These are phyloP conservation scores for Aspergillus thermomutatus DNA, from an alignment of 2,329 filamentous ascomycete species.

Conservation along the genomic window DNA sequence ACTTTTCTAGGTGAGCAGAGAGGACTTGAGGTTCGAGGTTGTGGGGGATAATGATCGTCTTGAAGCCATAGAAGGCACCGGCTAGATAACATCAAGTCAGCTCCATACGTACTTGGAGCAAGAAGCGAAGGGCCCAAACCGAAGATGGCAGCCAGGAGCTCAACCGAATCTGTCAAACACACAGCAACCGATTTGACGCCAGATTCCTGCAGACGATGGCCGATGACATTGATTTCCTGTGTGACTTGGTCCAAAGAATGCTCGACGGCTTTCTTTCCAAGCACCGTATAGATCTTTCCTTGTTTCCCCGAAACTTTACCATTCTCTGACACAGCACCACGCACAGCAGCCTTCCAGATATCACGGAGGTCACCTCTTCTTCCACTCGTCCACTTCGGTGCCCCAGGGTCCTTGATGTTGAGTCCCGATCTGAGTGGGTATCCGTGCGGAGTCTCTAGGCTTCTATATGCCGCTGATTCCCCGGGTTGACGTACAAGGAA, in stretches of 20 bases:
- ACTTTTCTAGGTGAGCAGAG: constrained; percentile 67
- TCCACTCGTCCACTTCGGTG: constrained; percentile 78
- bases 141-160: constrained; percentile 78
- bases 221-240: constrained; percentile 82
- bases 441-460: constrained; percentile 79
- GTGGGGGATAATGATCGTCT: constrained; percentile 80
- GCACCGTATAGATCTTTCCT: constrained; percentile 73
- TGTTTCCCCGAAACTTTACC: constrained; percentile 58
- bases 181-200: constrained; percentile 73
- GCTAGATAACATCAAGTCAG: constrained; percentile 46
- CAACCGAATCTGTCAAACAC: constrained; percentile 89
- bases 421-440: constrained; percentile 74
- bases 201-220: constrained; percentile 69
- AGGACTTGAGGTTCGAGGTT: constrained; percentile 68
- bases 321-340: constrained; percentile 61
- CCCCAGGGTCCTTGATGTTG: constrained; percentile 75
- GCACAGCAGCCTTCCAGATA: constrained; percentile 74
- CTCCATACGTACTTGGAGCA: background rate
- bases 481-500: constrained; percentile 77
- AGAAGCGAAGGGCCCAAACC: constrained; percentile 40
- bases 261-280: constrained; percentile 71
- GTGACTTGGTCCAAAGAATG: constrained; percentile 71
- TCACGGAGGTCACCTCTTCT: constrained; percentile 87
- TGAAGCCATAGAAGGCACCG: constrained; percentile 84
- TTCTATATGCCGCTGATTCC: constrained; percentile 81